These are phyloP conservation scores for Luvunga scandens DNA, from an alignment of 345 rosid genomes.

Conservation along the genomic window DNA sequence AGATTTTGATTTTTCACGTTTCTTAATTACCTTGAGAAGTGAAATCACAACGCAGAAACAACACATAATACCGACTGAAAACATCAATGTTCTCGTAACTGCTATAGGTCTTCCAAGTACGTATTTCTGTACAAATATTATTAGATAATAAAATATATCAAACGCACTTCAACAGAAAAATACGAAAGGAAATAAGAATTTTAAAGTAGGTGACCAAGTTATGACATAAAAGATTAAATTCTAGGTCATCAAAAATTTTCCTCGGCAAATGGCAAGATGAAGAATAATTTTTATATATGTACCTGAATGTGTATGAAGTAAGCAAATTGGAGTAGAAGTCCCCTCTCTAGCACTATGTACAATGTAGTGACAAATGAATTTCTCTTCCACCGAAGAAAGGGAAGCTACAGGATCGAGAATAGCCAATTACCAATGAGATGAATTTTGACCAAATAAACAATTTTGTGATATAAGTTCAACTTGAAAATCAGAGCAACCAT, in stretches of 20 bases:
- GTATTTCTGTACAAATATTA: slow-evolving; percentile 21
- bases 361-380: background rate
- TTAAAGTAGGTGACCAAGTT: too few relatives aligned
- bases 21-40: slow-evolving; percentile 28
- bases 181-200: background rate
- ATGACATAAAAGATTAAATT: too few relatives aligned
- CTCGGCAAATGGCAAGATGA: too few relatives aligned
- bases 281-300: too few relatives aligned
- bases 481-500: too few relatives aligned
- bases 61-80: slow-evolving; percentile 32
- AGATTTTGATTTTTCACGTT: background rate
- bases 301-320: background rate
- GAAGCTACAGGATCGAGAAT: slow-evolving; percentile 23
- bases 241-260: too few relatives aligned
- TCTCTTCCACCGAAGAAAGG: slow-evolving; percentile 39
- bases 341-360: slow-evolving; percentile 21
- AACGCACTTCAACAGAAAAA: background rate
- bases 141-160: too few relatives aligned
- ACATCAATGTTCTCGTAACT: slow-evolving; percentile 23
- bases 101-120: slow-evolving; percentile 31
- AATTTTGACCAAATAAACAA: background rate
- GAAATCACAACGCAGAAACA: slow-evolving; percentile 34
- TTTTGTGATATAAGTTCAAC: background rate
- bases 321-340: background rate
- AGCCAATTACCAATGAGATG: background rate